Evolutionary conservation across 2,329 filamentous ascomycete species (phyloP).

Genomic region (Alternaria brassicicola): DNA sequence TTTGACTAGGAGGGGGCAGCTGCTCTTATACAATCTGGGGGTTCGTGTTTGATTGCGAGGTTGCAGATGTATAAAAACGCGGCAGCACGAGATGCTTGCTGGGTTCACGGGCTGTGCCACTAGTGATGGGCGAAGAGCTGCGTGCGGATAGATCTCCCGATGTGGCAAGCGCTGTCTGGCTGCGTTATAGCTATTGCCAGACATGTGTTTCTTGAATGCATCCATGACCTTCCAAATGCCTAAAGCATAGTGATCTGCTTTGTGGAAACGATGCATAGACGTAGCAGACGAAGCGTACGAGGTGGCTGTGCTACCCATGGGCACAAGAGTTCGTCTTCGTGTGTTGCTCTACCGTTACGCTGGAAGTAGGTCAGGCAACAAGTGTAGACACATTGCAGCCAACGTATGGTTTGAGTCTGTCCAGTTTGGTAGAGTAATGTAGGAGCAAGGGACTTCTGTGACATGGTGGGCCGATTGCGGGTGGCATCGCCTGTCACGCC

Average conservation of each 20-base stretch:
- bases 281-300: neutral
- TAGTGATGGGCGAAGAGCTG: slow-evolving; percentile 12
- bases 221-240: neutral
- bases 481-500: neutral
- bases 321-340: neutral
- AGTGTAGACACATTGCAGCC: neutral
- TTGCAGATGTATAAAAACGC: slow-evolving; percentile 28
- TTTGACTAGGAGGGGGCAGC: neutral
- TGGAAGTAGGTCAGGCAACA: neutral
- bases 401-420: neutral
- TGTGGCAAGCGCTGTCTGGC: slow-evolving; percentile 10
- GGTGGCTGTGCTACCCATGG: neutral
- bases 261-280: neutral
- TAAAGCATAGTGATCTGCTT: neutral
- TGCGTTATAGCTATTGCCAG: neutral
- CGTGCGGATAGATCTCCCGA: slow-evolving; percentile 27
- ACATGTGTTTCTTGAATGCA: neutral
- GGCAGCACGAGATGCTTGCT: slow-evolving; percentile 22
- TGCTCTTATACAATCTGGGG: neutral
- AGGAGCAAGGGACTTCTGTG: neutral
- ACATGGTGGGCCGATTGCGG: neutral
- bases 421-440: neutral
- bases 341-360: neutral
- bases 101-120: slow-evolving; percentile 18
- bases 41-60: slow-evolving; percentile 13